Conservation (phyloP, 129 eudicot species). For the Chrysanthemum lavandulifolium region DNA sequence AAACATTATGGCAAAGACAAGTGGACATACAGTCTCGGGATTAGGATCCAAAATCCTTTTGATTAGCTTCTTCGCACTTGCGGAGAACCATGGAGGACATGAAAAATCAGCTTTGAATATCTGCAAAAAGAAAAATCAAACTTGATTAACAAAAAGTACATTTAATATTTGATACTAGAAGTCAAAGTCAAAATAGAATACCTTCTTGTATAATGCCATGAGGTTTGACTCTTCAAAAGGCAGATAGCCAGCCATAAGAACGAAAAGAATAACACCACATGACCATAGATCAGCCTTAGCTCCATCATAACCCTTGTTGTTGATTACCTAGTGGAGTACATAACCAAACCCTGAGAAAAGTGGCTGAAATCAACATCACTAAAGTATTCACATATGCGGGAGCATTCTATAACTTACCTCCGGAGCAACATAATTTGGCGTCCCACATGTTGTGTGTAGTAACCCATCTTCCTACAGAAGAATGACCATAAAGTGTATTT, state of each 20-base stretch:
- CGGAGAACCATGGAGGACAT: constrained; percentile 93
- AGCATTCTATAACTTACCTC: constrained; percentile 56
- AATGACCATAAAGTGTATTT: not conserved
- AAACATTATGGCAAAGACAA: not conserved
- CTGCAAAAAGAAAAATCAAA: constrained; percentile 34
- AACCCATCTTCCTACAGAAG: constrained; percentile 86
- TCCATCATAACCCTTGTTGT: constrained; percentile 98
- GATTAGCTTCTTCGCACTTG: constrained; percentile 92
- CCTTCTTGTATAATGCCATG: constrained; percentile 90
- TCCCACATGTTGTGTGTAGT: constrained; percentile 97
- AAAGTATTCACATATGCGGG: not conserved
- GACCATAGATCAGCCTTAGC: constrained; percentile 99
- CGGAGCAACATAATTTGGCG: constrained; percentile 99
- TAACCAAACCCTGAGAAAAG: constrained; percentile 23
- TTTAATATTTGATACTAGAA: not conserved
- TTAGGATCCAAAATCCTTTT: constrained; percentile 91
- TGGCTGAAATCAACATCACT: constrained; percentile 1
- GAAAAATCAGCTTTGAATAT: constrained; percentile 78
- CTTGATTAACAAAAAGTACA: not conserved
- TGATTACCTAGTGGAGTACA: constrained; percentile 60
- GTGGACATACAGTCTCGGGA: constrained; percentile 70
- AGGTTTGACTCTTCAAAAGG: constrained; percentile 97
- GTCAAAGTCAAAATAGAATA: constrained; percentile 4
- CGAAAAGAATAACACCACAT: constrained; percentile 96
- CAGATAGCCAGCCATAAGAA: constrained; percentile 94